These are phyloP conservation scores for Candida manassasensis DNA, from an alignment of 805 yeast genomes.

Conservation along the genomic window DNA sequence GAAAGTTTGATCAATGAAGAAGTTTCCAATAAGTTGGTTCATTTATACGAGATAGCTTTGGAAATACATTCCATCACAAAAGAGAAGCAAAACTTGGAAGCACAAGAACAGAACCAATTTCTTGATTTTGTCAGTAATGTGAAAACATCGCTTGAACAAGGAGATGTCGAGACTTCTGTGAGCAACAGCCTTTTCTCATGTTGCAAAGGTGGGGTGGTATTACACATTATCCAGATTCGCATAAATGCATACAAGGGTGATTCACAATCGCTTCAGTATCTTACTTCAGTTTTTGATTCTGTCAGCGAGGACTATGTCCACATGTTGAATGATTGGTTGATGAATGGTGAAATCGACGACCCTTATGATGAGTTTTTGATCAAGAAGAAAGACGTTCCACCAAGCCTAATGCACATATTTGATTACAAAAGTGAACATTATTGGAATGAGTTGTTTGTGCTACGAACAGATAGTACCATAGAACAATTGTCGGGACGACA, in stretches of 20 bases:
- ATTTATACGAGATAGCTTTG: conserved; percentile 54
- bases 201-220: conserved; percentile 75
- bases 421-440: conserved; percentile 49
- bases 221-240: conserved; percentile 57
- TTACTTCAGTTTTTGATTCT: conserved; percentile 47
- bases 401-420: conserved; percentile 19
- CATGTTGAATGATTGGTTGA: conserved; percentile 78
- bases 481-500: conserved; percentile 52
- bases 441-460: conserved; percentile 72
- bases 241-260: conserved; percentile 65
- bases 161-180: conserved; percentile 45
- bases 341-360: conserved; percentile 68
- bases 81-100: conserved; percentile 17
- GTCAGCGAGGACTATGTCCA: conserved; percentile 59
- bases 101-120: conserved; percentile 14
- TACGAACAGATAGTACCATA: conserved; percentile 72
- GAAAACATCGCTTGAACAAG: conserved; percentile 40
- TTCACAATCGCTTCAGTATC: conserved; percentile 45
- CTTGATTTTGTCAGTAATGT: conserved; percentile 33
- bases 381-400: conserved; percentile 35
- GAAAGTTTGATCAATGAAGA: conserved; percentile 34
- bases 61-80: conserved; percentile 47
- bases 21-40: conserved; percentile 35
- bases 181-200: conserved; percentile 46
- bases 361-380: conserved; percentile 80